Evolutionary conservation across 441 rosid genomes (phyloP).

Genomic region (Macaranga tanarius): DNA sequence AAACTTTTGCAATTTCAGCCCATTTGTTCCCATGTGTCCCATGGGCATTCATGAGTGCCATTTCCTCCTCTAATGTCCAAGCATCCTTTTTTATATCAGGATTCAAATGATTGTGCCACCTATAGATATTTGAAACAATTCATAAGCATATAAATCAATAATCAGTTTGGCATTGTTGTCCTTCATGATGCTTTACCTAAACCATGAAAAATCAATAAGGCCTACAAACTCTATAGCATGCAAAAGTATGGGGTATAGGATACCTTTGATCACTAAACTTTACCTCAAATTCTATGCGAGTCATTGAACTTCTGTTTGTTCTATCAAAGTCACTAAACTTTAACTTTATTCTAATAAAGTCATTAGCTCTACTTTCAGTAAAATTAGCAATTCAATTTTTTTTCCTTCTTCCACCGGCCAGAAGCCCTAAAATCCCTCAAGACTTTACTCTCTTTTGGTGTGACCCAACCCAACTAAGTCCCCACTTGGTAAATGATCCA

Average conservation of each 20-base stretch:
- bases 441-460: too few relatives aligned
- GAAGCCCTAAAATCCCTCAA: too few relatives aligned
- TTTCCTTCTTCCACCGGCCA: too few relatives aligned
- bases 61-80: conserved; percentile 92
- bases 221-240: background rate
- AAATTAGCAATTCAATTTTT: too few relatives aligned
- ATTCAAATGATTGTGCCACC: conserved; percentile 99
- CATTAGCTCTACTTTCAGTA: too few relatives aligned
- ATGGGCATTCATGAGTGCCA: conserved; percentile 84
- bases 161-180: background rate
- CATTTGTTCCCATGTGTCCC: conserved; percentile 77
- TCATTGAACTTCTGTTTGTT: too few relatives aligned
- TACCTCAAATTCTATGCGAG: too few relatives aligned
- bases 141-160: conserved; percentile 3
- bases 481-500: too few relatives aligned
- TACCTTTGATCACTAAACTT: too few relatives aligned
- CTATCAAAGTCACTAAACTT: too few relatives aligned
- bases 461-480: too few relatives aligned
- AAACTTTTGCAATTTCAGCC: conserved; percentile 97
- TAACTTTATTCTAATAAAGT: too few relatives aligned
- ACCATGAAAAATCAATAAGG: background rate
- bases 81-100: conserved; percentile 96
- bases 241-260: background rate
- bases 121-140: conserved; percentile 30
- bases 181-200: conserved; percentile 5